phyloP scores from a whole-genome alignment of 1,139 yeast genomes.

The Insectozyma bohioensis region DNA sequence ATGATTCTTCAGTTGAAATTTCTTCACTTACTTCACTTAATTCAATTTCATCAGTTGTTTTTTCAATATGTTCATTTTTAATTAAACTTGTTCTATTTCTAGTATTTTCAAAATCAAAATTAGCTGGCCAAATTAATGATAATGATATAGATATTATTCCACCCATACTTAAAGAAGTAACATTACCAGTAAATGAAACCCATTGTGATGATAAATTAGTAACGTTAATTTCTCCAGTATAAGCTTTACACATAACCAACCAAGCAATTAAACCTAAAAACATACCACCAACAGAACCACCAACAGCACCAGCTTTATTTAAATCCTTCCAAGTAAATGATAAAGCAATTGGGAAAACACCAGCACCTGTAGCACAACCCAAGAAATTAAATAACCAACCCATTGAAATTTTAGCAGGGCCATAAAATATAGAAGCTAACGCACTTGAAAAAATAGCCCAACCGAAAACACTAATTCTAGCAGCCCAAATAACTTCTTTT shows the following conservation, averaged over 20 bases:
- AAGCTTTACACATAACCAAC: conserved; percentile 19
- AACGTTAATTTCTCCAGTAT: conserved; percentile 26
- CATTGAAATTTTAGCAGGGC: conserved; percentile 22
- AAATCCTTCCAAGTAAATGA: conserved; percentile 41
- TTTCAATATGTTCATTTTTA: conserved; percentile 8
- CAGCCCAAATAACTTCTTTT: conserved; percentile 34
- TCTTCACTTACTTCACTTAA: neutral
- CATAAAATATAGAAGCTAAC: conserved; percentile 42
- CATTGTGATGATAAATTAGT: conserved; percentile 20
- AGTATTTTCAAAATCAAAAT: conserved; percentile 33
- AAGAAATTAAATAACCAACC: conserved; percentile 45
- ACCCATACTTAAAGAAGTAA: conserved; percentile 21
- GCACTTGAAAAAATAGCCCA: conserved; percentile 31
- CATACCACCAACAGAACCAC: conserved; percentile 28
- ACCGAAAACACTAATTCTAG: conserved; percentile 37
- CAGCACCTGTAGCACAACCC: conserved; percentile 31
- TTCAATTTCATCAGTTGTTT: neutral
- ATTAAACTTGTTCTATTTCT: conserved; percentile 31
- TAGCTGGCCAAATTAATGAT: conserved; percentile 34
- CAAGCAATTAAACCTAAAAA: conserved; percentile 20
- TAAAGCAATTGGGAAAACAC: conserved; percentile 42
- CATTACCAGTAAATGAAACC: conserved; percentile 22
- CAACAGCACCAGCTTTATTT: conserved; percentile 33
- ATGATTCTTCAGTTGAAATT: neutral
- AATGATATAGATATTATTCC: conserved; percentile 28